phyloP scores from a whole-genome alignment of 2,329 filamentous ascomycete genomes.

The Cladorrhinum sp. region DNA sequence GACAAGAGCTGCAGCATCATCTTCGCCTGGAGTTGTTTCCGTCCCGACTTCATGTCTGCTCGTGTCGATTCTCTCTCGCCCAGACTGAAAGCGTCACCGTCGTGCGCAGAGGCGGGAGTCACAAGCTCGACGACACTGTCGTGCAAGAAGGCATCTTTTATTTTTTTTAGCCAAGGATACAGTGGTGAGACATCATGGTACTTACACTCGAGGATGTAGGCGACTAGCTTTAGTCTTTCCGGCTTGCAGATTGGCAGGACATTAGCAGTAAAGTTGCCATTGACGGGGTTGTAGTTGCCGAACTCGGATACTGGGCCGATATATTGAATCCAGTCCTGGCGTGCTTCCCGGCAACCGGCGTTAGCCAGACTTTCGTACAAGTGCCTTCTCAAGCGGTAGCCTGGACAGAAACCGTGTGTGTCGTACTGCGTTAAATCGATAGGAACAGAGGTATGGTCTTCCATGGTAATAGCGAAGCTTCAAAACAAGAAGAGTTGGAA shows the following conservation, averaged over 20 bases:
- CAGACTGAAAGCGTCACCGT: constrained; percentile 7
- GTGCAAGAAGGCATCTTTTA: constrained; percentile 8
- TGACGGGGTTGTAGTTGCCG: constrained; percentile 10
- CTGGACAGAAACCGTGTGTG: constrained; percentile 13
- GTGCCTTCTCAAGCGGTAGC: constrained; percentile 8
- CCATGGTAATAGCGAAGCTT: background rate
- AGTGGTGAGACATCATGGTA: background rate
- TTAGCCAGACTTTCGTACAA: constrained; percentile 11
- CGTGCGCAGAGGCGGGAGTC: background rate
- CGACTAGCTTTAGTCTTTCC: constrained; percentile 9
- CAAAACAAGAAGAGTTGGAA: no score
- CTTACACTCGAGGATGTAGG: constrained; percentile 11
- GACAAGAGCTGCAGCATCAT: constrained; percentile 3
- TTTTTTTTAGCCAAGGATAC: background rate
- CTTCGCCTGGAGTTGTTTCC: constrained; percentile 17
- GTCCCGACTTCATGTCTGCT: background rate
- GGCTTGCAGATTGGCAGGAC: constrained; percentile 13
- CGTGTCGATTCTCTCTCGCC: background rate
- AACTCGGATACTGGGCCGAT: constrained; percentile 11
- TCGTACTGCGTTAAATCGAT: constrained; percentile 5
- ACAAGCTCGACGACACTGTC: constrained; percentile 6
- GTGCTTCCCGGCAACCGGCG: constrained; percentile 6
- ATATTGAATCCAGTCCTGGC: constrained; percentile 12
- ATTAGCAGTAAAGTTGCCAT: constrained; percentile 13
- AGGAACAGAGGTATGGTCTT: constrained; percentile 1